phyloP scores from a whole-genome alignment of 192 early-diverging fungal species.

The Mortierella claussenii region DNA sequence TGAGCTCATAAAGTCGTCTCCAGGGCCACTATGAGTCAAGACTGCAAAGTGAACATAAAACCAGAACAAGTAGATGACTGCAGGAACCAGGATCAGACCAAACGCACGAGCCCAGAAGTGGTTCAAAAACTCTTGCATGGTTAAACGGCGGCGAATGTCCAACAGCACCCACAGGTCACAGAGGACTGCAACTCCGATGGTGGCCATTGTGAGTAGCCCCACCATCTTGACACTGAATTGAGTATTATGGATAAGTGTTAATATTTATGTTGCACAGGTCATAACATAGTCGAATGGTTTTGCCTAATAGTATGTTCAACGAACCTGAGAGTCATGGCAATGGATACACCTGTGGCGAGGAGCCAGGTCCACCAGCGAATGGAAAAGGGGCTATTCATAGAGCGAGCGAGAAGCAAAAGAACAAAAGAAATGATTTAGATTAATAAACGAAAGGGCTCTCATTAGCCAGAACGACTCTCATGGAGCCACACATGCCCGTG shows the following conservation, averaged over 20 bases:
- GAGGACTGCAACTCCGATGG: constrained; percentile 86
- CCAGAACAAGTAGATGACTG: constrained; percentile 81
- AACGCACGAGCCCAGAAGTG: constrained; percentile 91
- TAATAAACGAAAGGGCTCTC: constrained; percentile 19
- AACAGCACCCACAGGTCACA: constrained; percentile 93
- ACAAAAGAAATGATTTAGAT: constrained; percentile 18
- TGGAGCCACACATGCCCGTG: too few species aligned
- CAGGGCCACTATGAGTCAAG: constrained; percentile 83
- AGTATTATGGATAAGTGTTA: neutral
- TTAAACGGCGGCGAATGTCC: constrained; percentile 81
- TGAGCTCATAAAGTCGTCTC: constrained; percentile 93
- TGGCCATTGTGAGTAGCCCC: constrained; percentile 85
- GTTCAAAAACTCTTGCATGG: constrained; percentile 71
- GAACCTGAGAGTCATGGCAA: constrained; percentile 75
- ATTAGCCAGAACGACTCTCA: neutral
- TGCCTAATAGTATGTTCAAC: too few species aligned
- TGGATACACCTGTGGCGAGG: constrained; percentile 77
- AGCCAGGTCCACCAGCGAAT: constrained; percentile 90
- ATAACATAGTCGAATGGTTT: neutral
- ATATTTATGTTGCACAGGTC: neutral
- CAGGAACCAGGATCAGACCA: constrained; percentile 85
- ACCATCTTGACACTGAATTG: constrained; percentile 89
- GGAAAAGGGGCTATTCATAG: constrained; percentile 74
- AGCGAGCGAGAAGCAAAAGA: neutral
- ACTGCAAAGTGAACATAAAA: constrained; percentile 95